Evolutionary conservation across 164 flowering plant genomes (phyloP).

Genomic region (Sextonia rubra): DNA sequence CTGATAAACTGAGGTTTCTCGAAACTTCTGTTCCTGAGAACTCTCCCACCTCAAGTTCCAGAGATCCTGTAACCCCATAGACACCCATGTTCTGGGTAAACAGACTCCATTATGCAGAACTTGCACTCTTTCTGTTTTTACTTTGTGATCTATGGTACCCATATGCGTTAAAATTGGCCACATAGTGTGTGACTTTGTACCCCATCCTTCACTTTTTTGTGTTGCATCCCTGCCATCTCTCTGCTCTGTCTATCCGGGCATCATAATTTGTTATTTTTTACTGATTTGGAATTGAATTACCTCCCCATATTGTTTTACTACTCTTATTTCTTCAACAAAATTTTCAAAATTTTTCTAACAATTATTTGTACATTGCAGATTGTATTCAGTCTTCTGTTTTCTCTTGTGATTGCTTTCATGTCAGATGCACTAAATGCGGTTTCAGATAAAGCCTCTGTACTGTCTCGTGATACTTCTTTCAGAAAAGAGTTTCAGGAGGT

Average conservation of each 20-base stretch:
- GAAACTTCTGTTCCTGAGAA: not conserved
- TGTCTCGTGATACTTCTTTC: slow-evolving; percentile 68
- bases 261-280: too few species aligned
- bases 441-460: slow-evolving; percentile 61
- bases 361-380: slow-evolving; percentile 44
- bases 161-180: too few species aligned
- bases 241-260: too few species aligned
- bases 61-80: too few species aligned
- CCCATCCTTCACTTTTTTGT: too few species aligned
- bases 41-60: not conserved
- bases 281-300: too few species aligned
- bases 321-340: not conserved
- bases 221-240: too few species aligned
- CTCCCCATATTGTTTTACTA: not conserved
- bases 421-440: slow-evolving; percentile 88
- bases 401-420: slow-evolving; percentile 69
- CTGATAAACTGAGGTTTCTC: not conserved
- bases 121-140: not conserved
- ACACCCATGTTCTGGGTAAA: too few species aligned
- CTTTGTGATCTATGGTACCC: not conserved
- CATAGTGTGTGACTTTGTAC: too few species aligned
- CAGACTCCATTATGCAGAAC: not conserved
- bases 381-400: slow-evolving; percentile 68
- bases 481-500: slow-evolving; percentile 77
- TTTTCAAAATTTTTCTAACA: not conserved